A percentile compares a stretch with the other conserved stretches of the same genome.
Conservation (phyloP, 441 rosid species). For the Croton laevigatus region DNA sequence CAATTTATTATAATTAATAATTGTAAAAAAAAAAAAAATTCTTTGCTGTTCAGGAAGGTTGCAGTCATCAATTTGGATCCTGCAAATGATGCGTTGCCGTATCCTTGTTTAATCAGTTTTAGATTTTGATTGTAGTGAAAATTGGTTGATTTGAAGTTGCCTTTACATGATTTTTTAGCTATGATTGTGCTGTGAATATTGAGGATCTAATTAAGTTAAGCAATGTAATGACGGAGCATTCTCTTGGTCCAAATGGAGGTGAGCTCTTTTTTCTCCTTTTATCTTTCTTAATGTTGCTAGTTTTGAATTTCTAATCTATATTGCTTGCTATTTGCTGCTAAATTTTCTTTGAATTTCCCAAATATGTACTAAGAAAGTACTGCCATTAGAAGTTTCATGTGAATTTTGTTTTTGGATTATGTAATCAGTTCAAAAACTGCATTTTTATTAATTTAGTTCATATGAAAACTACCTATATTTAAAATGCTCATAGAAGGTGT, state of each 20-base stretch:
- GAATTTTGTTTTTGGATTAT: not conserved
- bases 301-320: too few species aligned
- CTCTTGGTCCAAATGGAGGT: conserved; percentile 99
- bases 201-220: conserved; percentile 76
- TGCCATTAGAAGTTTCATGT: not conserved
- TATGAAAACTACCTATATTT: not conserved
- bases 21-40: not conserved
- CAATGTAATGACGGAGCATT: conserved; percentile 76
- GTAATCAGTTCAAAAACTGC: not conserved
- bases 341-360: too few species aligned
- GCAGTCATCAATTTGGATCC: conserved; percentile 94
- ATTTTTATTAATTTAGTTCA: too few species aligned
- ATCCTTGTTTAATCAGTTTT: conserved; percentile 35
- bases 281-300: not conserved
- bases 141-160: conserved; percentile 14
- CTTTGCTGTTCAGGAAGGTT: conserved; percentile 62
- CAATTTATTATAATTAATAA: not conserved
- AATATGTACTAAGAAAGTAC: too few species aligned
- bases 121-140: not conserved
- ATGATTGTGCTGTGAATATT: conserved; percentile 84
- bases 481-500: not conserved
- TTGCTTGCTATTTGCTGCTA: too few species aligned
- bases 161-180: conserved; percentile 49
- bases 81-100: conserved; percentile 86
- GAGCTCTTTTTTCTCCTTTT: not conserved